Conservation (phyloP, 192 early-diverging fungal genomes). For the Umbelopsis isabellina region DNA sequence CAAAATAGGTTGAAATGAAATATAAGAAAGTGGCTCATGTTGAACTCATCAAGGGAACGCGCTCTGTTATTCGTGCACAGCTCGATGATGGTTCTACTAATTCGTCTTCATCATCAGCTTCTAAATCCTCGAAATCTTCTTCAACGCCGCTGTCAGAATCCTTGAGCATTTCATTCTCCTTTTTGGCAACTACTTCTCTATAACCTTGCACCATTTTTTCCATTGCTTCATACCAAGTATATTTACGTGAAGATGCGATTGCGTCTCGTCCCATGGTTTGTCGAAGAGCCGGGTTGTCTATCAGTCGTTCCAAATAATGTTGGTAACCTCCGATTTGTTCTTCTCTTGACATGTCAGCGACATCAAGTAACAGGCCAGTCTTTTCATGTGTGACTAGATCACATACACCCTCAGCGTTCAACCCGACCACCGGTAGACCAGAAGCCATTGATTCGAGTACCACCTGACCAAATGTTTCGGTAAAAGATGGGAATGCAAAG, state of each 20-base stretch:
- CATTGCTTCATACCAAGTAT: constrained; percentile 34
- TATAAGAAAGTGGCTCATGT: neutral
- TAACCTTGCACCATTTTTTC: constrained; percentile 34
- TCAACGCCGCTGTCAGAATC: constrained; percentile 42
- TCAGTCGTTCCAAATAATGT: neutral
- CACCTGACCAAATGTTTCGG: constrained; percentile 43
- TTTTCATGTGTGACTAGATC: constrained; percentile 29
- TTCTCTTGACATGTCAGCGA: neutral
- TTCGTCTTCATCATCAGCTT: constrained; percentile 11
- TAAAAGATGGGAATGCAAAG: constrained; percentile 38
- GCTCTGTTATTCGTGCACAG: constrained; percentile 3
- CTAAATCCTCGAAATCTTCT: constrained; percentile 43
- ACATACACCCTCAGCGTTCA: constrained; percentile 35
- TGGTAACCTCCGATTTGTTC: constrained; percentile 28
- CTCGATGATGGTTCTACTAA: neutral
- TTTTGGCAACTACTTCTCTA: constrained; percentile 25
- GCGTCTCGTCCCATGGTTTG: constrained; percentile 23
- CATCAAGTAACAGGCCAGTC: constrained; percentile 31
- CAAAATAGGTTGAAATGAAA: neutral
- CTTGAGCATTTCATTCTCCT: neutral
- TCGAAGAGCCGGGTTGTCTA: constrained; percentile 13
- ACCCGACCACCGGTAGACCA: constrained; percentile 36
- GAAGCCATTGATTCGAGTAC: constrained; percentile 39
- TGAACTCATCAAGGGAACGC: constrained; percentile 6
- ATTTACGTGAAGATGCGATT: constrained; percentile 1